Conservation (phyloP, 179 eudicot species). For the Spergularia azorica region DNA sequence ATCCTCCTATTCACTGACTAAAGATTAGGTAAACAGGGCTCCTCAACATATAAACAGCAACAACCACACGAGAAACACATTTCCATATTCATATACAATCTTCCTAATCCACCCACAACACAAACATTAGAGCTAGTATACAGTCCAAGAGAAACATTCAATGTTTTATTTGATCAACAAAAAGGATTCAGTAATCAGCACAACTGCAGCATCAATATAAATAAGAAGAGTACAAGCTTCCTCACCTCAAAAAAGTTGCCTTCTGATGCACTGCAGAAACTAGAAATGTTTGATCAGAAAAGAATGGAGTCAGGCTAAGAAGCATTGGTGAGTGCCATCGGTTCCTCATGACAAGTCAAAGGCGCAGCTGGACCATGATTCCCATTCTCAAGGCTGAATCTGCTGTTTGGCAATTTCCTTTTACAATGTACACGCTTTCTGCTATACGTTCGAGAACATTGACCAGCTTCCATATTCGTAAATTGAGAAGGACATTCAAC, state of each 20-base stretch:
- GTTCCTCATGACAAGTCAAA: constrained; percentile 34
- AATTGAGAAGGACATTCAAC: constrained; percentile 1
- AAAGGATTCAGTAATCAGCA: neutral
- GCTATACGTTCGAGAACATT: constrained; percentile 29
- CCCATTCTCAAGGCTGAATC: constrained; percentile 27
- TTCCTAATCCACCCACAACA: neutral
- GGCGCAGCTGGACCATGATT: constrained; percentile 22
- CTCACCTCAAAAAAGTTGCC: constrained; percentile 19
- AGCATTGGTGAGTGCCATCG: constrained; percentile 33
- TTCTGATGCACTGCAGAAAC: constrained; percentile 23
- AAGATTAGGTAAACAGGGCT: neutral
- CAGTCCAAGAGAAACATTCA: neutral
- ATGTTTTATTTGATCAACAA: neutral
- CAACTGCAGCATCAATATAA: neutral
- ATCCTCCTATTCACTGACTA: neutral
- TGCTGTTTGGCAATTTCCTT: constrained; percentile 24
- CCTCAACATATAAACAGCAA: too few relatives aligned
- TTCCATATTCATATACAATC: neutral
- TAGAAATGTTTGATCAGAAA: constrained; percentile 16
- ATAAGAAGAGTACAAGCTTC: constrained; percentile 4
- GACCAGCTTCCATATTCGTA: constrained; percentile 23
- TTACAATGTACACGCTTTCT: constrained; percentile 36
- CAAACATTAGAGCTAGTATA: neutral
- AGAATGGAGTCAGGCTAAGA: constrained; percentile 28
- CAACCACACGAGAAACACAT: too few relatives aligned